These are phyloP conservation scores for Colletotrichum sp. DNA, from an alignment of 2,329 filamentous ascomycete species.

Conservation along the genomic window DNA sequence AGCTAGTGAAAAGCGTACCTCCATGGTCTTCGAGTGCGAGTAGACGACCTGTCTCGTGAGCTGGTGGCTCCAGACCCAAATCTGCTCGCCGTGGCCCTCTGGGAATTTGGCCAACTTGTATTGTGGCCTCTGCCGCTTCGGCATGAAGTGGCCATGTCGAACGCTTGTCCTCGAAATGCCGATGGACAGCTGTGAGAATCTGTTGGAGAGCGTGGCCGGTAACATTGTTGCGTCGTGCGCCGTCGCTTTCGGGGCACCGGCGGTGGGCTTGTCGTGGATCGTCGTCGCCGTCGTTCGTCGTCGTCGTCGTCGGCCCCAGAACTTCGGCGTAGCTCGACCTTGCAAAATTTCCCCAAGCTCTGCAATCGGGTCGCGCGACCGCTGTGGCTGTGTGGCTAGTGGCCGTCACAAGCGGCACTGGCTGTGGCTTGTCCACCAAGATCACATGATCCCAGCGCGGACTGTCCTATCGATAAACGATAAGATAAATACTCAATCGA, in stretches of 20 bases:
- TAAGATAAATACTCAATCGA: not conserved
- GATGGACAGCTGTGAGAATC: constrained; percentile 46
- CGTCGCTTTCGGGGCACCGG: not conserved
- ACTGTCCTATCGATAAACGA: not conserved
- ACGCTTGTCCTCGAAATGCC: constrained; percentile 45
- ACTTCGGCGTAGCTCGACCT: not conserved
- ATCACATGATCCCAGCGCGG: not conserved
- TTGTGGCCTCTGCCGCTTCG: constrained; percentile 23
- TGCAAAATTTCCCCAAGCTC: constrained; percentile 23
- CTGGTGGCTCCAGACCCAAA: constrained; percentile 61
- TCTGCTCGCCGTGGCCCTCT: constrained; percentile 58
- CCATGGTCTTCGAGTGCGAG: constrained; percentile 49
- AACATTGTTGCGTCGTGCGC: constrained; percentile 38
- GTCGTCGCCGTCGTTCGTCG: constrained; percentile 4
- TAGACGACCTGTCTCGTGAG: constrained; percentile 57
- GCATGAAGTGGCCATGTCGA: constrained; percentile 39
- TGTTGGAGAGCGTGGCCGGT: constrained; percentile 32
- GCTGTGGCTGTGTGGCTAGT: constrained; percentile 14
- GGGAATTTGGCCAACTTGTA: constrained; percentile 27
- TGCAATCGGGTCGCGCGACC: constrained; percentile 5
- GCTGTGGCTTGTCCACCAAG: not conserved
- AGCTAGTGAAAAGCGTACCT: constrained; percentile 40
- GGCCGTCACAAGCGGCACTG: too few relatives aligned
- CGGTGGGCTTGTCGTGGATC: not conserved
- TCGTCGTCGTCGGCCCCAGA: constrained; percentile 11